Evolutionary conservation across 2,329 filamentous ascomycete genomes (phyloP).

Genomic region (Colletotrichum lentis): DNA sequence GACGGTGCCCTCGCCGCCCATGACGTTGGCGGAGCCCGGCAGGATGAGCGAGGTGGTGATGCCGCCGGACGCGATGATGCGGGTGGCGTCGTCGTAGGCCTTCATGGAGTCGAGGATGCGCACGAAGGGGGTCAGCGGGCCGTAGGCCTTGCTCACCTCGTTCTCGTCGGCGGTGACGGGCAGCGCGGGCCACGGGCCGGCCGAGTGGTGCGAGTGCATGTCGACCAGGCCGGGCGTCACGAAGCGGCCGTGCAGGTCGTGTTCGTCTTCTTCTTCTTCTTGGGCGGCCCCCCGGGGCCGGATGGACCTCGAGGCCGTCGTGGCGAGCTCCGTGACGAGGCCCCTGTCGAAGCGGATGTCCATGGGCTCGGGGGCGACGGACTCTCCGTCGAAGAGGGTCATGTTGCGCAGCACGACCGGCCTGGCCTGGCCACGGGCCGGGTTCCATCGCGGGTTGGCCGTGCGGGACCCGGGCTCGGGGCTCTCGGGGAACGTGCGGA

Average conservation of each 20-base stretch:
- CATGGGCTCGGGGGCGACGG: conserved; percentile 44
- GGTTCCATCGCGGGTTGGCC: conserved; percentile 53
- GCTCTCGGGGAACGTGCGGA: conserved; percentile 29
- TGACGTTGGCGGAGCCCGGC: conserved; percentile 55
- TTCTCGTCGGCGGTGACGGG: conserved; percentile 48
- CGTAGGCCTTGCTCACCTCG: conserved; percentile 46
- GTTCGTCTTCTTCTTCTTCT: conserved; percentile 40
- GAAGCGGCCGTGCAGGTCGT: conserved; percentile 49
- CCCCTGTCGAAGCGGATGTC: conserved; percentile 52
- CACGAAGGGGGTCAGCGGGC: conserved; percentile 50
- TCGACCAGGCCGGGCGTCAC: conserved; percentile 57
- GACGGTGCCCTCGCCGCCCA: conserved; percentile 54
- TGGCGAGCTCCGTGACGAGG: conserved; percentile 46
- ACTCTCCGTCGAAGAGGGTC: conserved; percentile 55
- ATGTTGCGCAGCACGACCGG: conserved; percentile 51
- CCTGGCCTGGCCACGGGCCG: conserved; percentile 48
- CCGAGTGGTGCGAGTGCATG: conserved; percentile 55
- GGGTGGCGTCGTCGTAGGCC: conserved; percentile 50
- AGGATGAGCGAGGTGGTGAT: conserved; percentile 57
- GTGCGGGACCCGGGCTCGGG: conserved; percentile 25
- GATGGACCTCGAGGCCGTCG: conserved; percentile 35
- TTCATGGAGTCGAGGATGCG: conserved; percentile 53
- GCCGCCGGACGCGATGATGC: conserved; percentile 53
- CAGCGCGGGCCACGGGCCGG: conserved; percentile 47
- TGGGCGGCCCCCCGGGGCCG: conserved; percentile 27